Percentiles rank a stretch among this genome's conserved stretches.
phyloP scores from a whole-genome alignment of 495 filamentous ascomycete genomes.

The Aspergillus sparsus region DNA sequence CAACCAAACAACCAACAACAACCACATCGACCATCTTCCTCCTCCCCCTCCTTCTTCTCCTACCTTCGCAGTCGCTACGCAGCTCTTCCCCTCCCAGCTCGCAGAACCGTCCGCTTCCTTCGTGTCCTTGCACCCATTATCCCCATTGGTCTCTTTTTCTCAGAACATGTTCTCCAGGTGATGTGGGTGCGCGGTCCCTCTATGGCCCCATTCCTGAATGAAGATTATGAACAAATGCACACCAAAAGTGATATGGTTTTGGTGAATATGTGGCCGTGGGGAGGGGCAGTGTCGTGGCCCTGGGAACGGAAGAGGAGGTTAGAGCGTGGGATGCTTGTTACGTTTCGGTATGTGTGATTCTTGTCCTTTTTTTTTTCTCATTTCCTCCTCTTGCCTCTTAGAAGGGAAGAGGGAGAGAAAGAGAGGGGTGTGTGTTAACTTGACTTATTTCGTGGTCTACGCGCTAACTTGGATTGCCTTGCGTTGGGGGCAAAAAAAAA shows the following conservation, averaged over 20 bases:
- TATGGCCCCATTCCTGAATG: conserved; percentile 78
- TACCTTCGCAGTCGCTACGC: conserved; percentile 35
- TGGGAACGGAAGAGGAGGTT: conserved; percentile 46
- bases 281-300: conserved; percentile 26
- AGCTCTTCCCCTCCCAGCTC: conserved; percentile 36
- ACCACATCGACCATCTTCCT: no score
- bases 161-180: conserved; percentile 60
- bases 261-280: conserved; percentile 49
- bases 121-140: conserved; percentile 60
- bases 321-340: conserved; percentile 56
- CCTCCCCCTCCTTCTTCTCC: conserved; percentile 28
- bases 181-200: conserved; percentile 66
- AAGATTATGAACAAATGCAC: conserved; percentile 58
- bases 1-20: neutral
- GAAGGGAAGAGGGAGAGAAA: no score
- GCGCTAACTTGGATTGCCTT: neutral
- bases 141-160: conserved; percentile 65
- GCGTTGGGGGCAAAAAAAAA: neutral
- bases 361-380: conserved; percentile 3
- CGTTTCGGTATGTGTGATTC: conserved; percentile 46
- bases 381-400: neutral
- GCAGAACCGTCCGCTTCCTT: conserved; percentile 36
- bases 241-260: conserved; percentile 53
- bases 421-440: neutral
- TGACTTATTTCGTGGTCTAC: neutral